Percentiles rank a stretch among this genome's conserved stretches.
These are phyloP conservation scores for Phenoliferia sp. DNA, from an alignment of 1,284 basidiomycete genomes.

Conservation along the genomic window DNA sequence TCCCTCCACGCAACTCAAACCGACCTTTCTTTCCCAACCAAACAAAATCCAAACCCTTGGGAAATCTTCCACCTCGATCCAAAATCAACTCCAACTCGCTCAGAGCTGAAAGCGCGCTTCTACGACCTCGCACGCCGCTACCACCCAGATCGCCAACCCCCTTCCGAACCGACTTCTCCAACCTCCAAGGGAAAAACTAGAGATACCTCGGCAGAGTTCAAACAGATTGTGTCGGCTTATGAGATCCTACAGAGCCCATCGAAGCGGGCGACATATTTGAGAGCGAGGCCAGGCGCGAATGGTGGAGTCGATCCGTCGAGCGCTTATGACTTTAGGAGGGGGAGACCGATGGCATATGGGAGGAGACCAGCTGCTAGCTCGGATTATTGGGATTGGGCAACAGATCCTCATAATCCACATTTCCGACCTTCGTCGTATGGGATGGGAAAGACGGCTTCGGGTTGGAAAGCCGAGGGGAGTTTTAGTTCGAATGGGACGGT, in stretches of 20 bases:
- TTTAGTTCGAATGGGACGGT: constrained; percentile 14
- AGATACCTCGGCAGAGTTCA: constrained; percentile 15
- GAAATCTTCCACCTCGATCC: constrained; percentile 29
- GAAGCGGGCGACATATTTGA: constrained; percentile 22
- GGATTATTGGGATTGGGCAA: constrained; percentile 7
- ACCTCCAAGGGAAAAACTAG: neutral
- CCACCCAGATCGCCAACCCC: constrained; percentile 22
- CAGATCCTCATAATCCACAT: constrained; percentile 26
- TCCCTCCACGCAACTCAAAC: neutral
- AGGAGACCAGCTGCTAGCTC: neutral
- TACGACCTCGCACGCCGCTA: constrained; percentile 25
- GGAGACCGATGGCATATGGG: constrained; percentile 18
- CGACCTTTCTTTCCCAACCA: constrained; percentile 21
- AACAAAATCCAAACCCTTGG: constrained; percentile 18
- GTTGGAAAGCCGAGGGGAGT: neutral
- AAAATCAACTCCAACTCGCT: neutral
- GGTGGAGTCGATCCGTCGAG: neutral
- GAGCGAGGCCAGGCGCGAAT: constrained; percentile 9
- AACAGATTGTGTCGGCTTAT: constrained; percentile 33
- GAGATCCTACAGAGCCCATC: constrained; percentile 31
- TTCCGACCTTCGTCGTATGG: constrained; percentile 14
- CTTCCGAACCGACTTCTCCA: neutral
- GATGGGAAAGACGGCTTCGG: neutral
- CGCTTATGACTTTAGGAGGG: constrained; percentile 23
- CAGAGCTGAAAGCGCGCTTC: constrained; percentile 20